Conservation (phyloP, 108 stramenopile genomes). For the Nannochloropsis salina region DNA sequence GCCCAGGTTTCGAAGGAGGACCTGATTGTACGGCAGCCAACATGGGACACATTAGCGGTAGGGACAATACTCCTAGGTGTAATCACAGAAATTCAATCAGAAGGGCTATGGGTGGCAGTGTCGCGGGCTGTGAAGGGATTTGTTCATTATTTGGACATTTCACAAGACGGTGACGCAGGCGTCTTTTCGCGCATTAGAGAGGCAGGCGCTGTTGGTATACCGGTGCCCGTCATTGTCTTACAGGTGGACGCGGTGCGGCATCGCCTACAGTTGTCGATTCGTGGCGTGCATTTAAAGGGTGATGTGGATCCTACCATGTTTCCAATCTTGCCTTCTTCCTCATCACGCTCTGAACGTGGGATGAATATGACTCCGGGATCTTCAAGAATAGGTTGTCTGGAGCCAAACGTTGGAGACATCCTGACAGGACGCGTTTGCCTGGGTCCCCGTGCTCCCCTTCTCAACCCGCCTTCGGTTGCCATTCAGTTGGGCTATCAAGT, state of each 20-base stretch:
- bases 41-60: constrained; percentile 1
- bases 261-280: constrained; percentile 9
- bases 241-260: background rate
- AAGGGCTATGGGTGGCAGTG: constrained; percentile 34
- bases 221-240: background rate
- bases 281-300: background rate
- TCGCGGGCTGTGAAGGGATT: constrained; percentile 27
- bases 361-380: no score
- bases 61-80: constrained; percentile 20
- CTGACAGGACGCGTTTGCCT: constrained; percentile 11
- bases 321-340: background rate
- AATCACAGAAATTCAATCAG: constrained; percentile 21
- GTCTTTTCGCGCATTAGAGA: background rate
- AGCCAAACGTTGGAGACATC: background rate
- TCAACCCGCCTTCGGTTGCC: constrained; percentile 17
- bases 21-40: background rate
- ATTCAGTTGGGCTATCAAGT: constrained; percentile 12
- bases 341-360: background rate
- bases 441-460: background rate
- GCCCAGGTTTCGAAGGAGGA: background rate
- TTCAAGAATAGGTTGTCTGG: no score
- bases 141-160: constrained; percentile 24
- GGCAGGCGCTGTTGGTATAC: constrained; percentile 9
- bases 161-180: background rate
- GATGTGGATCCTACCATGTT: background rate